Base-by-base conservation (phyloP, 2,329 filamentous ascomycete genomes). In the Aspergillus glaucus region DNA sequence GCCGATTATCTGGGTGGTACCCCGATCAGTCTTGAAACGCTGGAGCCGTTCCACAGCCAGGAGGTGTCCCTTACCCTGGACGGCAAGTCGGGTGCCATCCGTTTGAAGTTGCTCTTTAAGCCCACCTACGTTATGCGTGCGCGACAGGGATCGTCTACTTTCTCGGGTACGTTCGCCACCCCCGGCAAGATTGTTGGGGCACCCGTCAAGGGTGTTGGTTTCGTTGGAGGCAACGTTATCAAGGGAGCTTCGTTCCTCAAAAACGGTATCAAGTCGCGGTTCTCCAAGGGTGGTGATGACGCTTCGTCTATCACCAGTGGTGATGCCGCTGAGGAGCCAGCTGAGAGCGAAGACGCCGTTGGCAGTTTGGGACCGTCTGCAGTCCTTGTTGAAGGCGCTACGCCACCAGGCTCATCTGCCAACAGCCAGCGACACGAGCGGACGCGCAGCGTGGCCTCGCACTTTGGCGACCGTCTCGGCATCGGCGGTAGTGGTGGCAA, bases 161-260 rank as follows among this genome's bases (percentile, higher is more conserved):
- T 98, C 74, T 85, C 86, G 0, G 91, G 91, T 28, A 95, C 90
- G 1, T 96, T 97, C 66, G 86, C 85, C 4, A 79, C 84, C 1
- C 89, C 93, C 24, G 88, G 88, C 43, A 91, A 91, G 70, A 90
- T 98, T 51, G 87, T 97, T 24, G 92, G 92, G 34, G 93, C 86
- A 15, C 94, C 93, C n/a, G 85, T 98, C 69, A 97, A 97, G 73
- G 91, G 90, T 28, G 84, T 87, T 32, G 88, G 88, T 26, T 86
- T 84, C 49, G 85, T 86, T 34, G 91, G 89, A 34, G 87, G 88
- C 50, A 85, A 87, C 34, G 89, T 97, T 30, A 84, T 88, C 55
- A 94, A 88, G 67, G 92, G 90, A 42, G 93, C 90, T 5, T 91
- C 88, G 0, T 96, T 97, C 77, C 76, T 98, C 55, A 87, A 87